phyloP scores from a whole-genome alignment of 208 protist species.

The Acanthamoeba culbertsoni region DNA sequence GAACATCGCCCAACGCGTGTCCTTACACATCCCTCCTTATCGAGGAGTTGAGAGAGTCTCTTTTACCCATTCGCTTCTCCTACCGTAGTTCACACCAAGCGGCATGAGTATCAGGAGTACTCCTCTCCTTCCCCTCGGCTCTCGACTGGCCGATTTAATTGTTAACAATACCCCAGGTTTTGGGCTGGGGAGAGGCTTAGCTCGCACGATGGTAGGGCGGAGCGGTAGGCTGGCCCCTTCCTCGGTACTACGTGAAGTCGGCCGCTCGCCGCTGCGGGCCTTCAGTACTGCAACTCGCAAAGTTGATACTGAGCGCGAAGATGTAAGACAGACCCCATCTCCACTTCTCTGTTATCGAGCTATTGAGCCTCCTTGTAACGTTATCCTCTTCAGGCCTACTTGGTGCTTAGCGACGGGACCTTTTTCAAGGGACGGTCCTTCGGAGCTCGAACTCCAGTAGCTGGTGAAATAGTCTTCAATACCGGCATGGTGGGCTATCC shows the following conservation, averaged over 20 bases:
- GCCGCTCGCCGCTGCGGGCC: not conserved
- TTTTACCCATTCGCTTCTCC: not conserved
- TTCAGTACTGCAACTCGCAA: not conserved
- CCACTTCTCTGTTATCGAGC: not conserved
- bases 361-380: too few species aligned
- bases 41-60: not conserved
- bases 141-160: not conserved
- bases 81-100: not conserved
- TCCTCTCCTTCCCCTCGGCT: too few species aligned
- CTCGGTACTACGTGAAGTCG: not conserved
- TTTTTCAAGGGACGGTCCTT: conserved; percentile 93
- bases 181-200: not conserved
- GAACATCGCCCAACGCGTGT: too few species aligned
- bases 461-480: conserved; percentile 87
- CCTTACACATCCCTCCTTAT: too few species aligned
- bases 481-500: conserved; percentile 89
- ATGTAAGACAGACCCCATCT: not conserved
- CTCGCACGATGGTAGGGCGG: not conserved
- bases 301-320: not conserved
- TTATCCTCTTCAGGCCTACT: not conserved
- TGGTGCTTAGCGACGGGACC: conserved; percentile 94
- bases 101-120: not conserved
- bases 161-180: too few species aligned
- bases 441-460: conserved; percentile 88
- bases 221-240: not conserved